Evolutionary conservation across 768 basidiomycete genomes (phyloP).

Genomic region (Podaxis sp.): DNA sequence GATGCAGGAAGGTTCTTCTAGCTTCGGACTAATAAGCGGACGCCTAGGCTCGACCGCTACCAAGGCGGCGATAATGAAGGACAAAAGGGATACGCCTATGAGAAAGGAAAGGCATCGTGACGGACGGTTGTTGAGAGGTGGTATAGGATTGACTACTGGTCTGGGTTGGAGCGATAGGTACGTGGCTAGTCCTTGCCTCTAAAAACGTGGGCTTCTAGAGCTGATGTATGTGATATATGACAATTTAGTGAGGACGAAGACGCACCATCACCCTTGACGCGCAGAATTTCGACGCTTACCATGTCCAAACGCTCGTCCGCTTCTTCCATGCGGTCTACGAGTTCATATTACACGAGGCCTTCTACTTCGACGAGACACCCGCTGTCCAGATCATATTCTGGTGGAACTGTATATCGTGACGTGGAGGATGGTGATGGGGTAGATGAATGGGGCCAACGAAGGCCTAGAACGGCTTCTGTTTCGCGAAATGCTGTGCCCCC

Average conservation of each 20-base stretch:
- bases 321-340: conserved; percentile 36
- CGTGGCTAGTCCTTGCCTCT: conserved; percentile 19
- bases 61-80: conserved; percentile 45
- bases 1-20: not conserved
- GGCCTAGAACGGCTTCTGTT: conserved; percentile 8
- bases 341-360: conserved; percentile 15
- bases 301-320: conserved; percentile 46
- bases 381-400: conserved; percentile 32
- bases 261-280: conserved; percentile 65
- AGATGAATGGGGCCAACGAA: conserved; percentile 23
- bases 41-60: conserved; percentile 29
- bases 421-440: conserved; percentile 19
- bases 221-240: conserved; percentile 10
- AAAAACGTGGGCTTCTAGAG: not conserved
- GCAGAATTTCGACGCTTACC: conserved; percentile 58
- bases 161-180: conserved; percentile 77
- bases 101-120: conserved; percentile 63
- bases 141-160: conserved; percentile 70
- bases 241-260: conserved; percentile 66
- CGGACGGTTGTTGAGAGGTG: conserved; percentile 54
- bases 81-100: conserved; percentile 55
- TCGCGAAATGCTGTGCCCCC: conserved; percentile 20
- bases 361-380: conserved; percentile 25
- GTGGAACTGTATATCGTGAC: conserved; percentile 28
- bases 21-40: not conserved